Evolutionary conservation across 345 rosid genomes (phyloP), one percentile per base, ranked within the genome.

Genomic region (Syzygium grande): DNA sequence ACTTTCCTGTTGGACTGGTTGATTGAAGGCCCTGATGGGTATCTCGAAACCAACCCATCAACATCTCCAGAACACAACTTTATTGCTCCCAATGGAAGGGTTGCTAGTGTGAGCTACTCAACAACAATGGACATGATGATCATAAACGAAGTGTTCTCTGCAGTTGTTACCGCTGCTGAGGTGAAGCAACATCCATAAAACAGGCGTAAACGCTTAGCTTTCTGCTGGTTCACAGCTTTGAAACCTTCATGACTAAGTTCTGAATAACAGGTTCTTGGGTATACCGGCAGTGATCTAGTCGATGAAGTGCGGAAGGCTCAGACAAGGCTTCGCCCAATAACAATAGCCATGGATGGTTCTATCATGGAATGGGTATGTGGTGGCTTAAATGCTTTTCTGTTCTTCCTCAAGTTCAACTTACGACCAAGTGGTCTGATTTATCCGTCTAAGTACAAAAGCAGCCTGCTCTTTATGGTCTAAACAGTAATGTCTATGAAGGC

Each of bases 11-110:
- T 98, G 91, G 98, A 96, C 90, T 98, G 99, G 99, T 92, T 96
- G 91, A 92, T 98, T 58, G 93, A 98, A 93, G 98, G 97, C 52
- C 91, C 68, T 55, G 95, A 93, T 9, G 96, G 95, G 84, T 95
- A 91, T 93, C 95, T 98, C 15, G 96, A 93, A 90, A 94, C 99
- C 65, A 98, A 96, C 89, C 99, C 99, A 58, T 98, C 99, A 85
- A 98, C 99, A 34, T 98, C 99, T 86, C 99, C 99, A 46, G 99
- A 98, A 86, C 99, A 96, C 91, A 87, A 90, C 90, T 98, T 98
- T 86, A 92, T 91, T 52, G 92, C 95, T 88, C 99, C 98, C 25
- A 95, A 94, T 90, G 98, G 98, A 77, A 93, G 91, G 88, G 93
- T 87, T 87, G 99, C 98, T 55, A 92, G 95, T 89, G 97, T 98